Percentiles rank a stretch among this genome's conserved stretches.
These are phyloP conservation scores for Microthyrium microscopicum DNA, from an alignment of 2,329 filamentous ascomycete species.

Conservation along the genomic window DNA sequence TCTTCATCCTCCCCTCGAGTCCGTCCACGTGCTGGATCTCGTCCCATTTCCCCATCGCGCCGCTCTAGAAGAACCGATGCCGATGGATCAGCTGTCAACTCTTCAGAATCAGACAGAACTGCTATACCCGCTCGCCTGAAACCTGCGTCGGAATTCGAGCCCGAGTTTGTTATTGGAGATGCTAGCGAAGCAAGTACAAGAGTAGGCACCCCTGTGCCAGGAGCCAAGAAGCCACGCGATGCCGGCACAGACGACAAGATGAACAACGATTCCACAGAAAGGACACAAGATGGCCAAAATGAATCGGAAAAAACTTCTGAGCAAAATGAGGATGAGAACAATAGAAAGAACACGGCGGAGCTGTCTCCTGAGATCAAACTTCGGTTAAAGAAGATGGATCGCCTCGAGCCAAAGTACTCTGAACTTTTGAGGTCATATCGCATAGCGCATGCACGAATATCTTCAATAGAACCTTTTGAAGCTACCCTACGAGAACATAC, in stretches of 20 bases:
- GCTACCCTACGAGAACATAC: conserved; percentile 82
- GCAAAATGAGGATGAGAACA: conserved; percentile 17
- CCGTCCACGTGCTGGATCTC: conserved; percentile 24
- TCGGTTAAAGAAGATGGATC: conserved; percentile 74
- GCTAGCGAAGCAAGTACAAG: conserved; percentile 37
- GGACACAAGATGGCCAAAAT: neutral
- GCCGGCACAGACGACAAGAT: conserved; percentile 8
- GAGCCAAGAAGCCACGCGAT: conserved; percentile 13
- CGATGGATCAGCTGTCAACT: no score
- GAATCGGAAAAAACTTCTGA: conserved; percentile 12
- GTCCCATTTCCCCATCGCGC: conserved; percentile 15
- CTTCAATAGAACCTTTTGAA: conserved; percentile 86
- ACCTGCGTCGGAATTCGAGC: conserved; percentile 72
- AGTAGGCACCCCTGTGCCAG: conserved; percentile 1
- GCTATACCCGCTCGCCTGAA: conserved; percentile 30
- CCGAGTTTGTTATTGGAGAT: conserved; percentile 74
- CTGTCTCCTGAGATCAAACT: conserved; percentile 57
- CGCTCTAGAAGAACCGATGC: conserved; percentile 14
- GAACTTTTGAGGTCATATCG: conserved; percentile 85
- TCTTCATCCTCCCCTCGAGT: conserved; percentile 24
- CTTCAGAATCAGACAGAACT: conserved; percentile 7
- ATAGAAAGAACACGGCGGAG: conserved; percentile 27
- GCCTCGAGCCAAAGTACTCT: conserved; percentile 72
- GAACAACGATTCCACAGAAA: no score
- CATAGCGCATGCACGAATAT: conserved; percentile 71